Percentiles rank a stretch among this genome's conserved stretches.
Evolutionary conservation across 2,329 filamentous ascomycete species (phyloP).

Genomic region (Lecanoromycetidae sp.): DNA sequence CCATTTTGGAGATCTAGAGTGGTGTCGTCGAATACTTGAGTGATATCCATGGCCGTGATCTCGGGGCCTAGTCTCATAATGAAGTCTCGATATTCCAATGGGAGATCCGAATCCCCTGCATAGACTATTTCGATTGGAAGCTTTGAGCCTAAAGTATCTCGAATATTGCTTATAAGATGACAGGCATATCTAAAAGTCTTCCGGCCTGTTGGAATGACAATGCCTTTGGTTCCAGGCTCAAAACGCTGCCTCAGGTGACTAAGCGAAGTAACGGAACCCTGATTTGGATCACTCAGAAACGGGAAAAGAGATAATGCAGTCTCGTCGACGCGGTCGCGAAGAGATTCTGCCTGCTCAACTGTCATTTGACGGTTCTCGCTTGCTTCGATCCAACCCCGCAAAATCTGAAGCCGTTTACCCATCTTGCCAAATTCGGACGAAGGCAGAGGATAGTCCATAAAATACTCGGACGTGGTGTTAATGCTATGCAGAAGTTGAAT

Average conservation of each 20-base stretch:
- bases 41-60: conserved; percentile 27
- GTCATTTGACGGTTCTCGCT: neutral
- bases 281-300: conserved; percentile 1
- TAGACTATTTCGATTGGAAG: conserved; percentile 30
- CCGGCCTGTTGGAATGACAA: conserved; percentile 28
- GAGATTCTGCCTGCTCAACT: neutral
- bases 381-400: conserved; percentile 6
- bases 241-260: conserved; percentile 6
- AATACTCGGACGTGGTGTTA: conserved; percentile 4
- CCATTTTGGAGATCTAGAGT: conserved; percentile 24
- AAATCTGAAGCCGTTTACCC: conserved; percentile 6
- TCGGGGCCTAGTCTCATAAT: neutral
- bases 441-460: conserved; percentile 2
- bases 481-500: conserved; percentile 2
- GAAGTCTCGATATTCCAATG: conserved; percentile 19
- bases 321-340: conserved; percentile 8
- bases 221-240: conserved; percentile 22
- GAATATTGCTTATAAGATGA: conserved; percentile 27
- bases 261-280: neutral
- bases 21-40: conserved; percentile 26
- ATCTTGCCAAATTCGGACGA: conserved; percentile 6
- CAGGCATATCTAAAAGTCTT: conserved; percentile 27
- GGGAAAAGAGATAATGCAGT: conserved; percentile 11
- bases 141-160: conserved; percentile 22
- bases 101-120: conserved; percentile 27